phyloP scores from a whole-genome alignment of 176 grass and related monocot genomes.

The barley (Hordeum vulgare) region MorexV3_pseudomolecules_assembly NC_058524.1:564338180-564338679 shows the following conservation, averaged over 20 bases:
- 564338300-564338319: conserved; percentile 58
- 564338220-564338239: conserved; percentile 74
- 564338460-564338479: conserved; percentile 67
- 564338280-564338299: conserved; percentile 65
- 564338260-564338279: conserved; percentile 60
- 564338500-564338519: conserved; percentile 77
- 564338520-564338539: conserved; percentile 68
- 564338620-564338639: conserved; percentile 49
- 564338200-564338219: conserved; percentile 78
- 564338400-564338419: conserved; percentile 44
- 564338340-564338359: conserved; percentile 50
- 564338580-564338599: conserved; percentile 55
- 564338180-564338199: conserved; percentile 75
- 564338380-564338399: conserved; percentile 45
- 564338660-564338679: conserved; percentile 39
- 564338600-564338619: conserved; percentile 50
- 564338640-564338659: conserved; percentile 35
- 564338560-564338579: conserved; percentile 46
- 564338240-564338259: conserved; percentile 49
- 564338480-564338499: conserved; percentile 73
- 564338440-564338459: conserved; percentile 53
- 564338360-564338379: conserved; percentile 59
- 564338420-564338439: conserved; percentile 50
- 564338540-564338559: conserved; percentile 46
- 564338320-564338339: conserved; percentile 51